These are phyloP conservation scores for Crucihimalaya himalaica DNA, from an alignment of 345 rosid genomes.

Conservation along the genomic window DNA sequence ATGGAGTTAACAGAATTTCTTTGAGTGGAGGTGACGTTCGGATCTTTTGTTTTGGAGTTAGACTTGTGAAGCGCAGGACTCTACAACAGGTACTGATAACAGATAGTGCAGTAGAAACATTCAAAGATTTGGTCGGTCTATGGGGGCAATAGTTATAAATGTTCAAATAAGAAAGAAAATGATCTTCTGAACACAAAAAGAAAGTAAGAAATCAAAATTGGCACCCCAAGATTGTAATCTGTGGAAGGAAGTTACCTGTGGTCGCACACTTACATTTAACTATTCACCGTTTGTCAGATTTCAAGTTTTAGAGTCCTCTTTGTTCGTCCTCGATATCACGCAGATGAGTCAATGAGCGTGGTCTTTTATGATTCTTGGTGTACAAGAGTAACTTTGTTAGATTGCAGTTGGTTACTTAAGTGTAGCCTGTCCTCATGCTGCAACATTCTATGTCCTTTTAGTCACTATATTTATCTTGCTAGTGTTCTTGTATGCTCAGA, in stretches of 20 bases:
- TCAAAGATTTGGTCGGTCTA: slow-evolving; percentile 2
- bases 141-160: neutral
- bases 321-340: neutral
- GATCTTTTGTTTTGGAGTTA: slow-evolving; percentile 79
- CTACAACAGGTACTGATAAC: slow-evolving; percentile 69
- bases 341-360: slow-evolving; percentile 5
- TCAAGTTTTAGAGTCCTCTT: neutral
- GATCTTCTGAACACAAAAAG: neutral
- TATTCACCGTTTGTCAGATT: neutral
- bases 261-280: neutral
- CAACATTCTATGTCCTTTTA: neutral
- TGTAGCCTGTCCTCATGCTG: slow-evolving; percentile 5
- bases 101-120: slow-evolving; percentile 10
- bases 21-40: slow-evolving; percentile 79
- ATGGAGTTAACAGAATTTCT: slow-evolving; percentile 74
- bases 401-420: neutral
- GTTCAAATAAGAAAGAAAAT: neutral
- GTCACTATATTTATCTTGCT: neutral
- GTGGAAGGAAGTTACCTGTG: slow-evolving; percentile 17
- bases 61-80: slow-evolving; percentile 76
- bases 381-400: slow-evolving; percentile 5
- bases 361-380: slow-evolving; percentile 2
- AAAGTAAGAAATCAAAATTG: neutral
- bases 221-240: neutral
- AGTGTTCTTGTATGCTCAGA: neutral